Base-by-base conservation (phyloP, 2,329 filamentous ascomycete species). In the Xylaria sp. region DNA sequence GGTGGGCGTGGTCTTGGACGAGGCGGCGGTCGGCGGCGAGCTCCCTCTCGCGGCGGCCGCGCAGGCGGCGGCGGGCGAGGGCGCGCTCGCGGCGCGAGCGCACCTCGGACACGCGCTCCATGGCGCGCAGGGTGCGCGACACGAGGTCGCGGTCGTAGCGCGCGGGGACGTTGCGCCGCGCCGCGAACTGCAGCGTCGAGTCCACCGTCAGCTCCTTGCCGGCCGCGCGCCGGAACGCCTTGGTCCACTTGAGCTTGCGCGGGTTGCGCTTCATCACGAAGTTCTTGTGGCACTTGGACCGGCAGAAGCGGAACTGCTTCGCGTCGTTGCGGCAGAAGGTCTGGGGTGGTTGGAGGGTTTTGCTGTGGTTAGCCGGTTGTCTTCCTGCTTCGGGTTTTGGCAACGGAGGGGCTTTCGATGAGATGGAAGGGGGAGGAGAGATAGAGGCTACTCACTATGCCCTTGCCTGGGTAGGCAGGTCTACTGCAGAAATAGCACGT, bases 181-280 rank as follows among this genome's bases (percentile, higher is more conserved):
- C 90, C 59, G 91, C 89, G 77, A 97, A 96, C 70, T 91, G 89
- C 57, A 99, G 87, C 26, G 93, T 96, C 68, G 86, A 89, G 81
- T 99, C 94, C 75, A 97, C 92, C 52, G 90, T 90, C 91, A 96
- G 86, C 71, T 78, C 75, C 72, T 87, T 67, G 53, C 91, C 91
- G 53, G 89, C 88, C 17, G 88, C 85, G 71, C 88, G 88, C 69
- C 92, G 89, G 83, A 92, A 93, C 48, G 91, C 87, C 81, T 97
- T 96, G 59, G 93, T 97, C 94, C 93, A 97, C 76, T 92, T 94
- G 66, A 97, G 85, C 76, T 97, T 96, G 72, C 93, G 87, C 34
- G 93, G 92, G 78, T 97, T 97, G 64, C 94, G 88, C 89, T 96
- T 96, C 91, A 96, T 96, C 78, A 95, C 94, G 57, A 65, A 66